A percentile compares a stretch with the other conserved stretches of the same genome.
phyloP scores from a whole-genome alignment of 768 basidiomycete genomes.

The Phaeotremella skinneri region DNA sequence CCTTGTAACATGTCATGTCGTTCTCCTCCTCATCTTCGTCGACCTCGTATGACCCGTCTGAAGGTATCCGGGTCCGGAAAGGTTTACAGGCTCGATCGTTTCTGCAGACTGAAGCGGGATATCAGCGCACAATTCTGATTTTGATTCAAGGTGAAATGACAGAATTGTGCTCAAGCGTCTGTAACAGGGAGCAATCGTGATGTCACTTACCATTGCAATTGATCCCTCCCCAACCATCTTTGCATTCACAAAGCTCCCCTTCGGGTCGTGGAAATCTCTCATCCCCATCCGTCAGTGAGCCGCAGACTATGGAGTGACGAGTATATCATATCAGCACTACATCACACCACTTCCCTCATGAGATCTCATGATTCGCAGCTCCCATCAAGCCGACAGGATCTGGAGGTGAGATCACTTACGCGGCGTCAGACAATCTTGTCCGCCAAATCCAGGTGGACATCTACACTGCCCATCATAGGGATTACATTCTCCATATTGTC shows the following conservation, averaged over 20 bases:
- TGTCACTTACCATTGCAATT: slow-evolving; percentile 87
- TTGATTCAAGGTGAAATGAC: neutral
- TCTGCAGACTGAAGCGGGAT: slow-evolving; percentile 67
- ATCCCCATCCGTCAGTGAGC: slow-evolving; percentile 85
- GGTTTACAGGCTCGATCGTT: slow-evolving; percentile 72
- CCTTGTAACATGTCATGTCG: slow-evolving; percentile 91
- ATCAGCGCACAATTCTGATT: neutral
- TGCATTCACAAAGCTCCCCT: slow-evolving; percentile 77
- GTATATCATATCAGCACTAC: neutral
- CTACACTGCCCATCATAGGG: slow-evolving; percentile 92
- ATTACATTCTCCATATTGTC: slow-evolving; percentile 87
- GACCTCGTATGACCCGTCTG: slow-evolving; percentile 15
- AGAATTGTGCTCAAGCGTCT: neutral
- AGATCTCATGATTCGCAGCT: neutral
- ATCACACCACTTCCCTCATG: neutral
- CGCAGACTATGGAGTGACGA: slow-evolving; percentile 66
- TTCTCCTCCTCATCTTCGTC: slow-evolving; percentile 52
- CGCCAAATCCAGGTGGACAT: slow-evolving; percentile 96
- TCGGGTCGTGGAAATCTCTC: slow-evolving; percentile 76
- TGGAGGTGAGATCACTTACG: slow-evolving; percentile 59
- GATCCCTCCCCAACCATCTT: slow-evolving; percentile 91
- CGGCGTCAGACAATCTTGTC: slow-evolving; percentile 88
- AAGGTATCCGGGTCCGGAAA: slow-evolving; percentile 59
- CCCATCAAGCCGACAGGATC: neutral
- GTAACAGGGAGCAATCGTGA: slow-evolving; percentile 1